Conservation (phyloP, 2,329 filamentous ascomycete genomes). For the Venturiaceae sp. region DNA sequence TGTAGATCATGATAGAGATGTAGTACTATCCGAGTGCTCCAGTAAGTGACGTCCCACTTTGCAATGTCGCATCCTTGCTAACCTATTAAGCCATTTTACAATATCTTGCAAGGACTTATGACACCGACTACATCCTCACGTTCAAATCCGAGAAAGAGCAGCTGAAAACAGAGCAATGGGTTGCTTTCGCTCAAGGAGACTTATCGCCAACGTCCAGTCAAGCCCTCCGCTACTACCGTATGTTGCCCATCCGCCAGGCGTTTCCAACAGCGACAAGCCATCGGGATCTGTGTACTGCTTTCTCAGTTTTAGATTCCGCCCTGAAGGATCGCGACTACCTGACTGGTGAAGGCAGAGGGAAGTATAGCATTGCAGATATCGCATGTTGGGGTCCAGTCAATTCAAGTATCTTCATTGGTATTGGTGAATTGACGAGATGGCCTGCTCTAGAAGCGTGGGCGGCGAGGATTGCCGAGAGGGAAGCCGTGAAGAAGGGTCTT, state of each 20-base stretch:
- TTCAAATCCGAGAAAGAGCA: constrained; percentile 37
- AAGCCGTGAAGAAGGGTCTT: constrained; percentile 1
- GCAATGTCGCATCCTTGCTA: constrained; percentile 6
- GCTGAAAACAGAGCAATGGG: constrained; percentile 48
- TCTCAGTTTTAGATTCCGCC: constrained; percentile 43
- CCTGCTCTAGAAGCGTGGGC: constrained; percentile 1
- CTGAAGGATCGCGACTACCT: constrained; percentile 45
- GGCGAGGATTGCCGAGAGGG: neutral
- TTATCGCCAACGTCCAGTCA: constrained; percentile 34
- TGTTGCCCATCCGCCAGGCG: neutral
- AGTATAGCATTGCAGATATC: constrained; percentile 44
- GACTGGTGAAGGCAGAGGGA: constrained; percentile 42
- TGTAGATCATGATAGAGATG: constrained; percentile 48
- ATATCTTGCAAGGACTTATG: constrained; percentile 35
- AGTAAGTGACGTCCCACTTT: constrained; percentile 17
- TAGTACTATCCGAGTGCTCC: constrained; percentile 41
- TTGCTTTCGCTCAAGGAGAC: constrained; percentile 47
- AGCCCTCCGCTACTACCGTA: constrained; percentile 23
- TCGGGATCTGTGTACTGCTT: constrained; percentile 43
- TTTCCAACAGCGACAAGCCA: constrained; percentile 30
- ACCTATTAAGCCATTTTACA: constrained; percentile 26
- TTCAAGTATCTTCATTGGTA: neutral
- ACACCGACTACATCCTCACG: constrained; percentile 34
- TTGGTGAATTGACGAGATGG: neutral
- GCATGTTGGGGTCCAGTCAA: constrained; percentile 1